These are phyloP conservation scores for Sutorius eximius DNA, from an alignment of 1,284 basidiomycete species.

Conservation along the genomic window DNA sequence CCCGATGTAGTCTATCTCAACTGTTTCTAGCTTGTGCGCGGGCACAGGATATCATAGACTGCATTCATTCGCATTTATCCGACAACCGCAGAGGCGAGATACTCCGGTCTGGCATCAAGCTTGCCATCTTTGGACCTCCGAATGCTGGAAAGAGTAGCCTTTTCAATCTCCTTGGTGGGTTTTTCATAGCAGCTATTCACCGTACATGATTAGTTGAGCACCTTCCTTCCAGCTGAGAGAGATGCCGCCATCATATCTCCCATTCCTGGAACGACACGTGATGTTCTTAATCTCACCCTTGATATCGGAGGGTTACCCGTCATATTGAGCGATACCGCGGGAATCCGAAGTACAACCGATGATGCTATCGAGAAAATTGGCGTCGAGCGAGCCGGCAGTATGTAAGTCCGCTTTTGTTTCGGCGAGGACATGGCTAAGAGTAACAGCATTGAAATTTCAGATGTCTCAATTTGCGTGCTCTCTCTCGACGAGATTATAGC, in stretches of 20 bases:
- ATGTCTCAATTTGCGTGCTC: slow-evolving; percentile 77
- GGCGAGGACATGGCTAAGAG: slow-evolving; percentile 5
- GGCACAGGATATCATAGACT: slow-evolving; percentile 46
- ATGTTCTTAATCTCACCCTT: slow-evolving; percentile 78
- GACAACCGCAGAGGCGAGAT: slow-evolving; percentile 80
- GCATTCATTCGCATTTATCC: slow-evolving; percentile 56
- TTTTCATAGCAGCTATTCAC: neutral
- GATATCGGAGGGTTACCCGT: slow-evolving; percentile 87
- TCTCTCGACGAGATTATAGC: slow-evolving; percentile 55
- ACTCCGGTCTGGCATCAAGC: slow-evolving; percentile 73
- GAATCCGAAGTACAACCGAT: slow-evolving; percentile 61
- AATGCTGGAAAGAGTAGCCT: slow-evolving; percentile 89
- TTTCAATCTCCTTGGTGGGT: slow-evolving; percentile 77
- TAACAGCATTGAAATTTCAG: slow-evolving; percentile 59
- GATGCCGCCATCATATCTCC: slow-evolving; percentile 88
- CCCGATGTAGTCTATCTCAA: neutral
- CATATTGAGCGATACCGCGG: slow-evolving; percentile 81
- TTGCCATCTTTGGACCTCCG: slow-evolving; percentile 87
- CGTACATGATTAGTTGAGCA: neutral
- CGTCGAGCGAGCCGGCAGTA: slow-evolving; percentile 65
- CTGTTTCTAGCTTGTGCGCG: slow-evolving; percentile 46
- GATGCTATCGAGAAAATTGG: slow-evolving; percentile 85
- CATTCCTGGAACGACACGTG: slow-evolving; percentile 85
- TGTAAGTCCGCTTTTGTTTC: slow-evolving; percentile 45
- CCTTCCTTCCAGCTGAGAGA: slow-evolving; percentile 58